Conservation (phyloP, 73 alveolate species). For the Paramecium pentaurelia region DNA sequence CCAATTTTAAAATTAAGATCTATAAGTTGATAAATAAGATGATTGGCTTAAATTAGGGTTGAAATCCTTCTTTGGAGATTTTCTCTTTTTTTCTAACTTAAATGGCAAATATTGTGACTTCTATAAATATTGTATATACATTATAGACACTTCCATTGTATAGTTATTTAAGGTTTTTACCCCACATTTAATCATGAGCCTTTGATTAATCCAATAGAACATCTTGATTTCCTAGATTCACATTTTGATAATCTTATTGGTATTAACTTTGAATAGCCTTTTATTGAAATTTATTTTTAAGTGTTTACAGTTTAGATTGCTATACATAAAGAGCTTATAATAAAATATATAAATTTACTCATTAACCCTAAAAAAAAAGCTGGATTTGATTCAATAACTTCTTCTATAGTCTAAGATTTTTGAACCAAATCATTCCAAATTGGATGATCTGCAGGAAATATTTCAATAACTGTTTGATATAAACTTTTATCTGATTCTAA, state of each 20-base stretch:
- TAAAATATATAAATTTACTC: neutral
- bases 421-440: neutral
- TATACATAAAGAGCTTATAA: neutral
- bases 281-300: neutral
- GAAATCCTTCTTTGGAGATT: neutral
- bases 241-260: neutral
- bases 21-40: neutral
- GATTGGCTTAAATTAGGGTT: neutral
- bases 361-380: neutral
- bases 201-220: neutral
- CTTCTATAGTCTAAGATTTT: neutral
- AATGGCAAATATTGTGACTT: neutral
- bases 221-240: neutral
- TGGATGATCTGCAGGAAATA: neutral
- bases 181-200: constrained; percentile 6
- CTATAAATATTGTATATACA: neutral
- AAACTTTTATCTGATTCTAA: neutral
- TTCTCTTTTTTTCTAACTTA: neutral
- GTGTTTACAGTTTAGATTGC: neutral
- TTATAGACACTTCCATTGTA: neutral
- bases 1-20: neutral
- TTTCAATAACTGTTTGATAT: neutral
- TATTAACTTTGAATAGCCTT: neutral
- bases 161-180: neutral
- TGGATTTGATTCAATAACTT: neutral